Conservation (phyloP, 2,329 filamentous ascomycete species). For the Aureobasidium sp. region DNA sequence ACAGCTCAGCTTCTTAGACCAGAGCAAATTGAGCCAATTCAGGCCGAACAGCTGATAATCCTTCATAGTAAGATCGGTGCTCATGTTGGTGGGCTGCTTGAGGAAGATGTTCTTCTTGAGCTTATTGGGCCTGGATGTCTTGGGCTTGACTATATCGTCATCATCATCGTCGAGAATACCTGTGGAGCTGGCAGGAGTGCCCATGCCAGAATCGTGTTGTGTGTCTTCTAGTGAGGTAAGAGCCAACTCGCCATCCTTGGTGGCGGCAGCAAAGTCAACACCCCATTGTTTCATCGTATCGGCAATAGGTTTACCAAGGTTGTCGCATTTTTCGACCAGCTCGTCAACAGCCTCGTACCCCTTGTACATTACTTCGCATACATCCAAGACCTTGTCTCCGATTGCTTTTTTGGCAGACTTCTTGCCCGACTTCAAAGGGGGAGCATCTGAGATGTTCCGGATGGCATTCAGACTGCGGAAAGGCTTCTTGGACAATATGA, state of each 20-base stretch:
- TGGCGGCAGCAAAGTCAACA: slow-evolving; percentile 52
- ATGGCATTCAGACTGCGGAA: slow-evolving; percentile 61
- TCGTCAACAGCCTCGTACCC: slow-evolving; percentile 78
- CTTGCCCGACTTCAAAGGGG: slow-evolving; percentile 43
- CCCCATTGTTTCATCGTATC: slow-evolving; percentile 61
- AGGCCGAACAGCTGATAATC: slow-evolving; percentile 90
- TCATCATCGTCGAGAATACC: slow-evolving; percentile 23
- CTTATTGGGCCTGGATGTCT: slow-evolving; percentile 18
- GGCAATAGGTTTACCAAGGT: slow-evolving; percentile 57
- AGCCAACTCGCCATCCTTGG: slow-evolving; percentile 53
- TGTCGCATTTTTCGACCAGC: slow-evolving; percentile 67
- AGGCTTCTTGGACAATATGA: slow-evolving; percentile 65
- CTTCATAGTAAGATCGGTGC: slow-evolving; percentile 68
- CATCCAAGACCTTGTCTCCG: slow-evolving; percentile 59
- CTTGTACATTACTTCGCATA: slow-evolving; percentile 62
- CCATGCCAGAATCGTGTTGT: slow-evolving; percentile 56
- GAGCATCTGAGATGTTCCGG: slow-evolving; percentile 48
- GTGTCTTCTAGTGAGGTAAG: slow-evolving; percentile 45
- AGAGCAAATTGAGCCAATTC: slow-evolving; percentile 87
- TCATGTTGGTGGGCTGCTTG: slow-evolving; percentile 70
- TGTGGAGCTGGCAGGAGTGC: slow-evolving; percentile 44
- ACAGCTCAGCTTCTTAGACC: slow-evolving; percentile 68
- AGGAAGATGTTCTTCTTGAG: slow-evolving; percentile 39
- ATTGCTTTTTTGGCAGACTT: slow-evolving; percentile 43
- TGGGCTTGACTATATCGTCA: slow-evolving; percentile 28